A percentile compares a stretch with the other conserved stretches of the same genome.
phyloP scores from a whole-genome alignment of 108 stramenopile species.

The Pseudonitzschia pungens region DNA sequence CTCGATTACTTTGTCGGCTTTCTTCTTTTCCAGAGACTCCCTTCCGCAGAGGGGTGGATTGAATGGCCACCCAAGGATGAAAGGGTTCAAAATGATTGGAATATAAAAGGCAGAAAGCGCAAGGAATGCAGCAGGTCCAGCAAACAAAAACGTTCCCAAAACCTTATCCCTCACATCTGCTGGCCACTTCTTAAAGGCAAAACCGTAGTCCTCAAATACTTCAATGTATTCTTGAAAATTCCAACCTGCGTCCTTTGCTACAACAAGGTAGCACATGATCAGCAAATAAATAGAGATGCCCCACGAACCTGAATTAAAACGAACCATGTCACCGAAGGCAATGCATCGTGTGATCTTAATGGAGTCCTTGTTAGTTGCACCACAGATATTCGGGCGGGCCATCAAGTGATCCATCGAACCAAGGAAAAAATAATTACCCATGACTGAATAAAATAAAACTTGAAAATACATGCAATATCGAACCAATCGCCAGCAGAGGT shows the following conservation, averaged over 20 bases:
- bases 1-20: not conserved
- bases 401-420: constrained; percentile 58
- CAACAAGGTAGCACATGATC: constrained; percentile 31
- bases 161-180: too few relatives aligned
- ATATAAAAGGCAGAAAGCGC: constrained; percentile 37
- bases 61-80: constrained; percentile 55
- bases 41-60: constrained; percentile 21
- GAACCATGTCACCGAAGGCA: constrained; percentile 42
- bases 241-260: constrained; percentile 32
- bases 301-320: constrained; percentile 49
- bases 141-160: constrained; percentile 31
- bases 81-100: constrained; percentile 53
- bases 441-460: constrained; percentile 51
- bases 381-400: constrained; percentile 39
- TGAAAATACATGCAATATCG: constrained; percentile 52
- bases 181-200: constrained; percentile 32
- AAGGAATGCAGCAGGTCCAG: constrained; percentile 41
- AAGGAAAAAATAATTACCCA: constrained; percentile 51
- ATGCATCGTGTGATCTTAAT: constrained; percentile 43
- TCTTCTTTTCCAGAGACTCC: constrained; percentile 6
- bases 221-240: too few relatives aligned
- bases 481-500: constrained; percentile 36
- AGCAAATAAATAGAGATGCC: constrained; percentile 30
- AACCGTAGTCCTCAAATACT: too few relatives aligned
- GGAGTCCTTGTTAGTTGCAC: constrained; percentile 59